phyloP scores from a whole-genome alignment of 148 eudicot genomes.

The Rhododendron ferrugineum region DNA sequence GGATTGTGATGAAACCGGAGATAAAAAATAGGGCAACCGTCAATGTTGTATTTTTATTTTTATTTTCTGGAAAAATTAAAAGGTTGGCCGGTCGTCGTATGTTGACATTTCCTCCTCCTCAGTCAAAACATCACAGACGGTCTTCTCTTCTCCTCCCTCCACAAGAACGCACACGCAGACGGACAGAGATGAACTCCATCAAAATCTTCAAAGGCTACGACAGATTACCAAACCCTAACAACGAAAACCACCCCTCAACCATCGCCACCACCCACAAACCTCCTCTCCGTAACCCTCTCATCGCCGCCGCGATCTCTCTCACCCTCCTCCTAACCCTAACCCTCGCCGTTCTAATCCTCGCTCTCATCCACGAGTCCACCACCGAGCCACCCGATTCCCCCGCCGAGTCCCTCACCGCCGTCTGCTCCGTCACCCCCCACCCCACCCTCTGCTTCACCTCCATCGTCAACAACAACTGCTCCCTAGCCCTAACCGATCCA shows the following conservation, averaged over 20 bases:
- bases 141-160: not conserved
- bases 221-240: constrained; percentile 17
- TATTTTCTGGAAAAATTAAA: no score
- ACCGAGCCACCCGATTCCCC: constrained; percentile 11
- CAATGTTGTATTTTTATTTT: no score
- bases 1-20: no score
- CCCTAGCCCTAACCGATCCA: constrained; percentile 22
- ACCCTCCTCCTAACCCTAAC: constrained; percentile 17
- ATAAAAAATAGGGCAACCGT: no score
- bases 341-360: constrained; percentile 14
- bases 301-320: constrained; percentile 15
- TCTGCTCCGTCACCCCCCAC: constrained; percentile 35
- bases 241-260: constrained; percentile 8
- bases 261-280: not conserved
- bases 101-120: no score
- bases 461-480: constrained; percentile 9
- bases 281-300: constrained; percentile 6
- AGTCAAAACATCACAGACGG: no score
- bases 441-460: constrained; percentile 26
- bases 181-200: constrained; percentile 25
- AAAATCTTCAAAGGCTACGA: constrained; percentile 32
- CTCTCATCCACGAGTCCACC: constrained; percentile 17
- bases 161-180: not conserved
- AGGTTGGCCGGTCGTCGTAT: no score
- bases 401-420: constrained; percentile 24